Evolutionary conservation across 176 grass and related monocot species (phyloP), one percentile per base, ranked within the genome.

Genomic region (Hsuehochloa calcarea): DNA sequence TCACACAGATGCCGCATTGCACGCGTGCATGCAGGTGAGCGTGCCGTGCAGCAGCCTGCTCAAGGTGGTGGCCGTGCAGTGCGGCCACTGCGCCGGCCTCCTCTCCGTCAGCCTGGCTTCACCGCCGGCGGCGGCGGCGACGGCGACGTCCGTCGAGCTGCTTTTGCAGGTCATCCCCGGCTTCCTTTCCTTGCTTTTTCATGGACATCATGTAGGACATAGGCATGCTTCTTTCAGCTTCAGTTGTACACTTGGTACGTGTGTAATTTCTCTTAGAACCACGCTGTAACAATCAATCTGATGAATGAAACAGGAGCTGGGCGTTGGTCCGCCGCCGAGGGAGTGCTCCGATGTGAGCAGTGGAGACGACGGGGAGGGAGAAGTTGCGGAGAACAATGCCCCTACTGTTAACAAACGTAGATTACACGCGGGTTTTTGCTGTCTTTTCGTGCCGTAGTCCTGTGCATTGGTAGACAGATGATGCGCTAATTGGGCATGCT

Each of bases 41-140:
- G 87, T 92, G 56, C 90, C 93, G 40, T 90, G 74, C 73, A 85
- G 82, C 68, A 38, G 62, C 63, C 77, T 90, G 79, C 69, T 86
- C 37, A 88, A 76, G 93, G 74, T 89, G 93, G 90, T 88, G 68
- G 77, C 93, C 38, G 93, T 92, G 59, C 60, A 91, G 68, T 94
- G 90, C 78, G 93, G 90, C 67, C 76, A n/a, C 88, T 94, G 92
- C 79, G 54, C 69, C 67, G 74, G 87, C 64, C 29, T 94, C 72
- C 82, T 92, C 65, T 94, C 90, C 31, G 87, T 94, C 60, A 83
- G 82, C 56, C 60, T 94, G 68, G 55, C 73, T 4, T 81, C 69
- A 3, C 31, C 41, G 39, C 6, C 63, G 19, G 3, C 64, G 70
- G 10, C 60, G 56, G 44, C 44, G 47, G 1, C 47, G 14, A 31